phyloP scores from a whole-genome alignment of 177 flowering plant species.

The Vitis hybrid region DNA sequence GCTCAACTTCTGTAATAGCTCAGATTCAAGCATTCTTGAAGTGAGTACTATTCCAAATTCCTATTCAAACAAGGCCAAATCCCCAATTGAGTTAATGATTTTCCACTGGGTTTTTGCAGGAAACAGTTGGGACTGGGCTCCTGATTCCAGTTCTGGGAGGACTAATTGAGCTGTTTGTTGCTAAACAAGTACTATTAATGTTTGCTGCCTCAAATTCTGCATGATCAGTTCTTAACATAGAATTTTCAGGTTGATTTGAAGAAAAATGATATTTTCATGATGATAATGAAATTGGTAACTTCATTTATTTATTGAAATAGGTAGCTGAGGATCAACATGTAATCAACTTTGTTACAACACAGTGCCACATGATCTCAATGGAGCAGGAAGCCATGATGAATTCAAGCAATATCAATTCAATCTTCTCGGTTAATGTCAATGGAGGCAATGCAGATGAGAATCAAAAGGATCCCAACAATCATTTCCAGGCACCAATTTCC shows the following conservation, averaged over 20 bases:
- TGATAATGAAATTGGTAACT: neutral
- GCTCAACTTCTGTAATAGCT: slow-evolving; percentile 44
- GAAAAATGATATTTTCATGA: slow-evolving; percentile 11
- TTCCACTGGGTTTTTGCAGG: slow-evolving; percentile 36
- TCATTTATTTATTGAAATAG: slow-evolving; percentile 21
- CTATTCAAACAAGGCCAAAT: too few species aligned
- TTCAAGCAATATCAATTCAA: slow-evolving; percentile 20
- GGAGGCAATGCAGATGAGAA: slow-evolving; percentile 3
- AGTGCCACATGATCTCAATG: slow-evolving; percentile 39
- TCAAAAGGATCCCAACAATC: slow-evolving; percentile 9
- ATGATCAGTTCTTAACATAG: neutral
- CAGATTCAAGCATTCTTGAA: slow-evolving; percentile 31
- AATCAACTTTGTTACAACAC: slow-evolving; percentile 51
- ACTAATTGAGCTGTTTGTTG: slow-evolving; percentile 64
- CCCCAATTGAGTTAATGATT: neutral
- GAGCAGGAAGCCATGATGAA: slow-evolving; percentile 46
- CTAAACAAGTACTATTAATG: slow-evolving; percentile 48
- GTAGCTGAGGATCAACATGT: slow-evolving; percentile 68
- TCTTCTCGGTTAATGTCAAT: slow-evolving; percentile 12
- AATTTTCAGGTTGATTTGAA: neutral
- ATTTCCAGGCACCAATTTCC: slow-evolving; percentile 26
- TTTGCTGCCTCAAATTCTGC: too few species aligned
- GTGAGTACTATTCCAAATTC: slow-evolving; percentile 20
- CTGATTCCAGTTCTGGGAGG: slow-evolving; percentile 69
- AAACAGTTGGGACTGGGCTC: slow-evolving; percentile 55